phyloP scores from a whole-genome alignment of 805 yeast genomes.

The Tetrapisispora phaffii region DNA sequence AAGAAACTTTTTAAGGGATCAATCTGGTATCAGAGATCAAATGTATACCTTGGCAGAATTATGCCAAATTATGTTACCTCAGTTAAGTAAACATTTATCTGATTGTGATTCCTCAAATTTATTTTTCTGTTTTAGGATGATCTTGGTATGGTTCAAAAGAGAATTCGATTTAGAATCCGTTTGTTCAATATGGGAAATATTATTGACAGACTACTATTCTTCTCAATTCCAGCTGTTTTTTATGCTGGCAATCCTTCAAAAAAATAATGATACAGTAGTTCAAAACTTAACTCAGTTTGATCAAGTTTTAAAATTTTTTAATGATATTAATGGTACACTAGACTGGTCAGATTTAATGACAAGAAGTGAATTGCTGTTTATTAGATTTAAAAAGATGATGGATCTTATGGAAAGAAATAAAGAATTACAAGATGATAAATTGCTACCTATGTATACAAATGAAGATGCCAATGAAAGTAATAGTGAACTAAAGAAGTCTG shows the following conservation, averaged over 20 bases:
- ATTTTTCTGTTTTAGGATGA: slow-evolving; percentile 91
- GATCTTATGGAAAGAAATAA: slow-evolving; percentile 59
- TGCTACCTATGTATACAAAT: slow-evolving; percentile 1
- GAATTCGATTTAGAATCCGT: slow-evolving; percentile 77
- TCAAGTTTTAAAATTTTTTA: slow-evolving; percentile 85
- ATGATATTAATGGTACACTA: slow-evolving; percentile 72
- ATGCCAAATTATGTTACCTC: slow-evolving; percentile 84
- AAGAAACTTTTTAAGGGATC: slow-evolving; percentile 82
- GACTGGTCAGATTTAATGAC: slow-evolving; percentile 67
- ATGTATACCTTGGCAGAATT: slow-evolving; percentile 74
- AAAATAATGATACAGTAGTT: slow-evolving; percentile 68
- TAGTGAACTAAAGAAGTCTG: slow-evolving; percentile 18
- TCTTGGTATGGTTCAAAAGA: slow-evolving; percentile 89
- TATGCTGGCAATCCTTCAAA: slow-evolving; percentile 82
- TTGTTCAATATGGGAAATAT: slow-evolving; percentile 77
- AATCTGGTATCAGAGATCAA: slow-evolving; percentile 86
- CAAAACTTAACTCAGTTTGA: slow-evolving; percentile 72
- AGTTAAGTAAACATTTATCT: slow-evolving; percentile 69
- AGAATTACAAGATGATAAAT: slow-evolving; percentile 6
- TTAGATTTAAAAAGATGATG: slow-evolving; percentile 70
- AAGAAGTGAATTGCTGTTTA: slow-evolving; percentile 75
- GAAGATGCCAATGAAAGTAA: slow-evolving; percentile 44
- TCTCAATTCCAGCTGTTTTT: slow-evolving; percentile 84
- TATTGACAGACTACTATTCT: slow-evolving; percentile 80
- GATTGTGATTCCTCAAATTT: slow-evolving; percentile 83